Evolutionary conservation across 2,329 filamentous ascomycete species (phyloP), one percentile per base, ranked within the genome.

Genomic region (Moelleriella libera): DNA sequence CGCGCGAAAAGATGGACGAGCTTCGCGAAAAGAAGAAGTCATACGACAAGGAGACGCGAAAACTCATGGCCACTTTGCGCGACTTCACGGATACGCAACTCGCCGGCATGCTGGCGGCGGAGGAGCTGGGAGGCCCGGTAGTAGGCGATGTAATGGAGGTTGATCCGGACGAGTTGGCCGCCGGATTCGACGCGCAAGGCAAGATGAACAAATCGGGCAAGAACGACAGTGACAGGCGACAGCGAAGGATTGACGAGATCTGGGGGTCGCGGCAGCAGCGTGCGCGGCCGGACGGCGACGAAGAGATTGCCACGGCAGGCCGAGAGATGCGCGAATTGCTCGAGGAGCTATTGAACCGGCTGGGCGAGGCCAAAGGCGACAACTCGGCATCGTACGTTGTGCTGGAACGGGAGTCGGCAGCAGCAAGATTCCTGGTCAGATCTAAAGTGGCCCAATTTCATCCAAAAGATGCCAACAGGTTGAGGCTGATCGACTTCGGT

Each of bases 51-150:
- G 75, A 82, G 53, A 82, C 80, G 1, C 67, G 69, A 2, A 70
- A 67, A 41, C 67, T 92, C 12, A 75, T 84, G 48, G 74, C 72
- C 49, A 71, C 76, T 0, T 71, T 94, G 48, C 76, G 82, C 52
- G 68, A 67, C 12, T 94, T 94, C 57, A 81, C 90, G 49, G 77
- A 85, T 51, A 68, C 78, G 42, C 74, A 78, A 41, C 71, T 94
- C 1, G 83, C 84, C 1, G 66, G 76, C 3, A 85, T 90, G 78
- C 70, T 94, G 42, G 87, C 86, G 6, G 85, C 85, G 1, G 88
- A 94, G 65, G 85, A 88, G 57, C 71, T 89, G 1, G 88, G 88
- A 6, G 87, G 88, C 0, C 87, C 88, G 0, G 82, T 88, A 9
- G 85, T 89, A 1, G 85, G 88, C 4, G 83, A 87, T 53, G 70